Evolutionary conservation across 176 grass and related monocot species (phyloP).

Genomic region (Aegilops bicornis): DNA sequence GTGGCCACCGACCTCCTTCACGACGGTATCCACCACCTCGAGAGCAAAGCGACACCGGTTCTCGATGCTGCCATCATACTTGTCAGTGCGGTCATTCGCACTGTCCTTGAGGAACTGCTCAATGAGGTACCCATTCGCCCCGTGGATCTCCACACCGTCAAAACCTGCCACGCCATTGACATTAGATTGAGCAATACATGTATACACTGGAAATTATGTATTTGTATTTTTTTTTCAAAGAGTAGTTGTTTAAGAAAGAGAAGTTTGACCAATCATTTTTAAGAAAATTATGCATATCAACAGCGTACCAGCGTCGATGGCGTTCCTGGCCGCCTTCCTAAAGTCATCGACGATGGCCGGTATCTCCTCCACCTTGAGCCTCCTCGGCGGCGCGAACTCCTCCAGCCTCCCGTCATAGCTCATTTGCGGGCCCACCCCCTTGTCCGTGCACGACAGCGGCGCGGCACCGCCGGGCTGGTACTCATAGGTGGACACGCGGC

Average conservation of each 20-base stretch:
- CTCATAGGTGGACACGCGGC: conserved; percentile 46
- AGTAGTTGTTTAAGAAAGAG: background rate
- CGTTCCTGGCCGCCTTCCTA: no score
- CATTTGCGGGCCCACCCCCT: background rate
- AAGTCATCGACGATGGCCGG: no score
- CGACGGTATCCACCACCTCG: conserved; percentile 24
- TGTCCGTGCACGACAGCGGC: conserved; percentile 62
- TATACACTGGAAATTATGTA: no score
- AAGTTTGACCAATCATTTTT: background rate
- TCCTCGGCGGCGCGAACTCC: conserved; percentile 35
- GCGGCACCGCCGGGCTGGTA: conserved; percentile 49
- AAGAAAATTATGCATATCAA: background rate
- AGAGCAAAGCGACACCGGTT: conserved; percentile 53
- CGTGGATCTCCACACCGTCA: conserved; percentile 61
- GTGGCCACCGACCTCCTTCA: background rate
- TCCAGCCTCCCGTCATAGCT: background rate
- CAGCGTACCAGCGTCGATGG: background rate
- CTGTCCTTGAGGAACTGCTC: conserved; percentile 71
- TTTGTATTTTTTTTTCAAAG: no score
- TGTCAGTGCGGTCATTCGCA: conserved; percentile 46
- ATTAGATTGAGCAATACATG: background rate
- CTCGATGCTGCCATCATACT: conserved; percentile 39
- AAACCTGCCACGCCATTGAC: conserved; percentile 8
- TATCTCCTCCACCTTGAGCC: conserved; percentile 20
- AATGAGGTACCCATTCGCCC: conserved; percentile 48